Percentiles rank a stretch among this genome's conserved stretches.
Evolutionary conservation across 2,329 filamentous ascomycete genomes (phyloP).

Genomic region (Gaeumannomyces tritici): DNA sequence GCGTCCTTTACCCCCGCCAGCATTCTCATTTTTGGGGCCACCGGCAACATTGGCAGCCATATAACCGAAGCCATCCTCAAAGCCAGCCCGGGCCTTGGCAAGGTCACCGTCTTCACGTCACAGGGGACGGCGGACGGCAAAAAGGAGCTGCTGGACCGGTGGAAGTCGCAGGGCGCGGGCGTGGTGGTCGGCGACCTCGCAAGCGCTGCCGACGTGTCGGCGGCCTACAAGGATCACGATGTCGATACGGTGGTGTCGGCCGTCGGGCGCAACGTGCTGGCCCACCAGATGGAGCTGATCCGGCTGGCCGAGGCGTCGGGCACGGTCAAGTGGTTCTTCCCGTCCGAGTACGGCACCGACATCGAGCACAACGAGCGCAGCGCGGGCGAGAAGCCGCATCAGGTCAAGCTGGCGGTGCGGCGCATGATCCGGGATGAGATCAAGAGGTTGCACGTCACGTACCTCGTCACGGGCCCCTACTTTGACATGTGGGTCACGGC

Average conservation of each 20-base stretch:
- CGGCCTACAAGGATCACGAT: slow-evolving; percentile 38
- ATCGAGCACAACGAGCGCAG: slow-evolving; percentile 52
- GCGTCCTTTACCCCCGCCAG: slow-evolving; percentile 7
- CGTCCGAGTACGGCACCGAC: slow-evolving; percentile 59
- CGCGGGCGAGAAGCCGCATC: slow-evolving; percentile 54
- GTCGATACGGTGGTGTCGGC: slow-evolving; percentile 58
- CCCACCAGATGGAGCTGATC: slow-evolving; percentile 52
- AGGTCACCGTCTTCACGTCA: slow-evolving; percentile 30
- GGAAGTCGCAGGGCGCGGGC: slow-evolving; percentile 37
- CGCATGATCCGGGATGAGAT: slow-evolving; percentile 45
- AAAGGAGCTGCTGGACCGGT: slow-evolving; percentile 27
- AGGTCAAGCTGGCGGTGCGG: slow-evolving; percentile 60
- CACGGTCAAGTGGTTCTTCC: slow-evolving; percentile 53
- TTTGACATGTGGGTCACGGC: slow-evolving; percentile 50
- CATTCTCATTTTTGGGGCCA: slow-evolving; percentile 22
- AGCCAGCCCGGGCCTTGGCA: slow-evolving; percentile 18
- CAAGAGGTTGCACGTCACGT: slow-evolving; percentile 49
- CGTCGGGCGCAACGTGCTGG: slow-evolving; percentile 53
- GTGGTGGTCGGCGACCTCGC: slow-evolving; percentile 46
- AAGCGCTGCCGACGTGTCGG: slow-evolving; percentile 38
- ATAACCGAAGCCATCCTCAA: slow-evolving; percentile 22
- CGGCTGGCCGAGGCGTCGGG: slow-evolving; percentile 43
- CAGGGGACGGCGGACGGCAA: slow-evolving; percentile 40
- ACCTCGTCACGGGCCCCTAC: slow-evolving; percentile 62
- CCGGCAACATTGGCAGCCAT: slow-evolving; percentile 10